A percentile compares a stretch with the other conserved stretches of the same genome.
These are phyloP conservation scores for Candida morakotiae DNA, from an alignment of 805 yeast genomes.

Conservation along the genomic window DNA sequence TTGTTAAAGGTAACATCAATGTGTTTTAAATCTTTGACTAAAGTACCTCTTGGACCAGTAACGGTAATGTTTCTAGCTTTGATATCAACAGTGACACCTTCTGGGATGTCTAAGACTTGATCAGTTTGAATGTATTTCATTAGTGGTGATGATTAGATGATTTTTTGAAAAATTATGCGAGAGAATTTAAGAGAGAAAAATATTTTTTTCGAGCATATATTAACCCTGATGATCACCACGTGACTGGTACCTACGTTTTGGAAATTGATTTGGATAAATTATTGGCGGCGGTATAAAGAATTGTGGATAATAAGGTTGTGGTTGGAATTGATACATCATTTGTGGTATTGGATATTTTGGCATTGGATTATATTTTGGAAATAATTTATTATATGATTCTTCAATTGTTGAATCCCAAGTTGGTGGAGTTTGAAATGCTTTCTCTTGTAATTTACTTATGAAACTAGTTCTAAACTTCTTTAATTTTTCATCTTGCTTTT, in stretches of 20 bases:
- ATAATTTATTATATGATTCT: slow-evolving; percentile 49
- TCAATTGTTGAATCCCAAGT: slow-evolving; percentile 66
- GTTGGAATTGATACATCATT: slow-evolving; percentile 22
- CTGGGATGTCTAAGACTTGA: slow-evolving; percentile 81
- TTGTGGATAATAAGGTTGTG: slow-evolving; percentile 10
- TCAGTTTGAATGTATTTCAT: slow-evolving; percentile 88
- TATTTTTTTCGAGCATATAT: not conserved
- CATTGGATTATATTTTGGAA: slow-evolving; percentile 30
- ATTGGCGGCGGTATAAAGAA: slow-evolving; percentile 3
- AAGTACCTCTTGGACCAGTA: slow-evolving; percentile 96
- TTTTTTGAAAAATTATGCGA: not conserved
- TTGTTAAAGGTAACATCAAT: slow-evolving; percentile 90
- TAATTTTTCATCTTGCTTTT: slow-evolving; percentile 29
- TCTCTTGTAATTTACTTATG: slow-evolving; percentile 50
- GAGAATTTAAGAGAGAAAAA: not conserved
- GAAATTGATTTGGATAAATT: slow-evolving; percentile 2
- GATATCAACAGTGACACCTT: slow-evolving; percentile 87
- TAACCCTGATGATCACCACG: not conserved
- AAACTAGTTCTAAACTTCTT: slow-evolving; percentile 42
- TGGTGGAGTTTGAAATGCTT: slow-evolving; percentile 70
- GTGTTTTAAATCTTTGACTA: slow-evolving; percentile 88
- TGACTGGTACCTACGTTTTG: not conserved
- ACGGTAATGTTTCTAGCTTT: slow-evolving; percentile 88
- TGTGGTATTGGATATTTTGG: slow-evolving; percentile 13
- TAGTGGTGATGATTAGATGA: not conserved